Evolutionary conservation across 495 filamentous ascomycete species (phyloP), one percentile per base, ranked within the genome.

Genomic region (Zalerion maritima): DNA sequence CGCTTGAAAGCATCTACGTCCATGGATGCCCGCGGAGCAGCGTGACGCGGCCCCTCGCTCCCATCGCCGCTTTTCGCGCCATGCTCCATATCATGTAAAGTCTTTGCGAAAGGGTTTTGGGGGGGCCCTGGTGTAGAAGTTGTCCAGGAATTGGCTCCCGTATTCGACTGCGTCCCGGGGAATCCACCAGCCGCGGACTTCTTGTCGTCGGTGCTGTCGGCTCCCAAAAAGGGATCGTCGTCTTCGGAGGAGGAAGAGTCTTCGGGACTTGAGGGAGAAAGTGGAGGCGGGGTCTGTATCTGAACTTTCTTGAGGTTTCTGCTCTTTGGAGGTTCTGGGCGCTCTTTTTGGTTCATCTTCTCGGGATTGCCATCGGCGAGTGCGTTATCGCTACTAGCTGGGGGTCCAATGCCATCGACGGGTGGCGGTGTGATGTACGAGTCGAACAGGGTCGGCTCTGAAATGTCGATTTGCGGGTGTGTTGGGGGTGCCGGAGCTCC

Each of bases 1-100:
- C 65, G 54, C 37, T 66, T 64, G 38, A 77, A 77, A 3, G 71
- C 67, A 36, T 71, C 60, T 1, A 78, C 73, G 45, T 76, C 71
- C 26, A 77, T 47, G 1, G 57, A 49, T 13, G 57, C 54, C 31
- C 50, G 64, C 10, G 38, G 41, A 13, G 37, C 23, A 7, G 40
- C 34, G n/a, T 26, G n/a, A n/a, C n/a, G n/a, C 36, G 28, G 39
- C 31, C 21, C 39, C 31, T 18, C 35, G 21, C 17, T 22, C 35
- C 35, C 28, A 30, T 28, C 11, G 32, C 26, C 7, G 36, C 11
- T 35, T 17, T 11, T 36, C 14, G 21, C 29, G n/a, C 42, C 37
- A 10, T 36, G 32, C 34, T 63, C 60, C 32, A 66, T 40, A 24
- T 60, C 58, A 20, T 57, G 45, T 8, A 63, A 32, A 3, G 58